Percentiles rank a stretch among this genome's conserved stretches.
Evolutionary conservation across 2,329 filamentous ascomycete genomes (phyloP).

Genomic region (Fusarium sp.): DNA sequence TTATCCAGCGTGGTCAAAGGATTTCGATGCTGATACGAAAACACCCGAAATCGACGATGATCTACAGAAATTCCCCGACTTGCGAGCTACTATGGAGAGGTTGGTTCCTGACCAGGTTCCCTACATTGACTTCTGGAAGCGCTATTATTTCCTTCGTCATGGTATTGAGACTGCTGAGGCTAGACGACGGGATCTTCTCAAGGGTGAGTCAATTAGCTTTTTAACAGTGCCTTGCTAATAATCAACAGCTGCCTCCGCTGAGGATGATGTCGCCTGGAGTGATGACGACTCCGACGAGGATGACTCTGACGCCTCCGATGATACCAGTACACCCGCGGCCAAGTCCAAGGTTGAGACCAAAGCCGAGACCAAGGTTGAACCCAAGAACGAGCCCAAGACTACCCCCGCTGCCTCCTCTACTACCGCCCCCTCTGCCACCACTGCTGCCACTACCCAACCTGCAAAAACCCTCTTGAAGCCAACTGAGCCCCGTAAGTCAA

Average conservation of each 20-base stretch:
- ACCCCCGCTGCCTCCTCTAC: constrained; percentile 63
- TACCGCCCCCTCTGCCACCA: constrained; percentile 56
- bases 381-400: constrained; percentile 39
- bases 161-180: constrained; percentile 94
- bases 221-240: constrained; percentile 16
- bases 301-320: constrained; percentile 37
- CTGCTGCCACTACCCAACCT: constrained; percentile 62
- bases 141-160: constrained; percentile 94
- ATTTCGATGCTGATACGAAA: constrained; percentile 83
- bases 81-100: constrained; percentile 91
- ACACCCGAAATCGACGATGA: constrained; percentile 84
- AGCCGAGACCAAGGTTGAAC: constrained; percentile 46
- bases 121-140: constrained; percentile 88
- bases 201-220: constrained; percentile 67
- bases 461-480: constrained; percentile 64
- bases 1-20: constrained; percentile 75
- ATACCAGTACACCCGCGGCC: constrained; percentile 24
- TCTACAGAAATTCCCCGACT: constrained; percentile 84
- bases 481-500: constrained; percentile 73
- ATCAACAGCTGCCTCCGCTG: constrained; percentile 67
- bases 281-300: constrained; percentile 66
- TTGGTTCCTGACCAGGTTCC: constrained; percentile 92
- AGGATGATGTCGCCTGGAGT: constrained; percentile 76
- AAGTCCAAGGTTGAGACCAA: constrained; percentile 33
- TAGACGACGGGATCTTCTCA: constrained; percentile 85